Evolutionary conservation across 2,329 filamentous ascomycete species (phyloP).

Genomic region (Monilinia fructicola): DNA sequence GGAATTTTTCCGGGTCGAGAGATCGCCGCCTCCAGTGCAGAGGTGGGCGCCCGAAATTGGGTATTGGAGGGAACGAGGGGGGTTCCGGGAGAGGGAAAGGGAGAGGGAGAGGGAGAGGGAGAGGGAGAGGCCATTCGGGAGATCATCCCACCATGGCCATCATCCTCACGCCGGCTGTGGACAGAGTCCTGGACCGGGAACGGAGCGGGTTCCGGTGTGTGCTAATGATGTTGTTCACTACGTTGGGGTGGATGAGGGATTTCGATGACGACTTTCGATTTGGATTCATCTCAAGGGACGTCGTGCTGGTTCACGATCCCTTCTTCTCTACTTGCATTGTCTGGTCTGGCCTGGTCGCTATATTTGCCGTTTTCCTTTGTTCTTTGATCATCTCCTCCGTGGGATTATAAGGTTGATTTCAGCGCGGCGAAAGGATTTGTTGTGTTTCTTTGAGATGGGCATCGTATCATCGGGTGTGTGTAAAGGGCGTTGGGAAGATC

Average conservation of each 20-base stretch:
- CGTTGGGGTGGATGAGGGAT: not conserved
- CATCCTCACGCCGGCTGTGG: not conserved
- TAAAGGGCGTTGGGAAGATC: not conserved
- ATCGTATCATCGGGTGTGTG: constrained; percentile 1
- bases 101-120: not conserved
- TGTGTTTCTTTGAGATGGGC: not conserved
- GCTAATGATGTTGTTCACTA: not conserved
- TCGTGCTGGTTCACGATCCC: not conserved
- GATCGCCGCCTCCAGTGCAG: not conserved
- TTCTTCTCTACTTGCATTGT: not conserved
- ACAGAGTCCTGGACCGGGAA: constrained; percentile 9
- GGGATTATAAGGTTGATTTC: constrained; percentile 1
- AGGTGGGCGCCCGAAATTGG: not conserved
- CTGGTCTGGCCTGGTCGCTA: too few relatives aligned
- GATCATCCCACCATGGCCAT: not conserved
- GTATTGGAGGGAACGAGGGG: not conserved
- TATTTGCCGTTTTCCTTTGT: too few relatives aligned
- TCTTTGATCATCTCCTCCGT: not conserved
- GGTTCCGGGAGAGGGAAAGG: too few relatives aligned
- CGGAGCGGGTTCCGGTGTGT: not conserved
- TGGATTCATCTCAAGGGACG: too few relatives aligned
- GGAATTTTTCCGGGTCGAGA: constrained; percentile 47
- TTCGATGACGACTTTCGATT: not conserved
- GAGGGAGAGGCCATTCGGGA: not conserved
- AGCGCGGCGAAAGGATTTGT: constrained; percentile 6